These are phyloP conservation scores for Brassica cretica DNA, from an alignment of 345 rosid genomes.

Conservation along the genomic window DNA sequence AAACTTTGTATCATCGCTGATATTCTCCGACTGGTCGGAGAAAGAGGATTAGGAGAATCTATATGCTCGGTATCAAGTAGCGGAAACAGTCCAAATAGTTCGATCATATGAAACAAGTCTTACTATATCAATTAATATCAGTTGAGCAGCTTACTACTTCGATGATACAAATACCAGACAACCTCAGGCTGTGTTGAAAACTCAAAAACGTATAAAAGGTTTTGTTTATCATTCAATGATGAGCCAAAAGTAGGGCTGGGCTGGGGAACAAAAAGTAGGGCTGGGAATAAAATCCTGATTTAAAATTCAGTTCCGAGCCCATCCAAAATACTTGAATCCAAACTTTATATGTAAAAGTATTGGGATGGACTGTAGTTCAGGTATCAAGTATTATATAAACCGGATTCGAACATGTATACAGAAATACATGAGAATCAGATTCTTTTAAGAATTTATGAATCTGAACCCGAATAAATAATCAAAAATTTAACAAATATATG, in stretches of 20 bases:
- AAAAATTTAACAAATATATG: too few relatives aligned
- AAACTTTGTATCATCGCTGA: slow-evolving; percentile 5
- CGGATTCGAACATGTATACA: neutral
- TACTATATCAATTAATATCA: neutral
- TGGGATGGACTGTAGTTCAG: neutral
- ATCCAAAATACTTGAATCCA: neutral
- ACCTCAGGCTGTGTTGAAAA: neutral
- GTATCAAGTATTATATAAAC: too few relatives aligned
- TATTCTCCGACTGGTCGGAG: slow-evolving; percentile 1
- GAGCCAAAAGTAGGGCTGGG: neutral
- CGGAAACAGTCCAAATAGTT: neutral
- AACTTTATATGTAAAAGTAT: neutral
- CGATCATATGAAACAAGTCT: neutral
- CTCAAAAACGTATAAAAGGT: neutral
- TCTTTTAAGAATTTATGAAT: neutral
- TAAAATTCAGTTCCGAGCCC: neutral
- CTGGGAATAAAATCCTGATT: neutral
- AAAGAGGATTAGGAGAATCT: neutral
- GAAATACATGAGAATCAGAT: neutral
- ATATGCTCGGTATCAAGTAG: neutral
- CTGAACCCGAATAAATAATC: neutral
- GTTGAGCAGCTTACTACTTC: neutral
- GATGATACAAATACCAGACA: neutral
- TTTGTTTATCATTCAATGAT: neutral
- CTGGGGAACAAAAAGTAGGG: too few relatives aligned